These are phyloP conservation scores for Arthromyces matolae DNA, from an alignment of 768 basidiomycete genomes.

Conservation along the genomic window DNA sequence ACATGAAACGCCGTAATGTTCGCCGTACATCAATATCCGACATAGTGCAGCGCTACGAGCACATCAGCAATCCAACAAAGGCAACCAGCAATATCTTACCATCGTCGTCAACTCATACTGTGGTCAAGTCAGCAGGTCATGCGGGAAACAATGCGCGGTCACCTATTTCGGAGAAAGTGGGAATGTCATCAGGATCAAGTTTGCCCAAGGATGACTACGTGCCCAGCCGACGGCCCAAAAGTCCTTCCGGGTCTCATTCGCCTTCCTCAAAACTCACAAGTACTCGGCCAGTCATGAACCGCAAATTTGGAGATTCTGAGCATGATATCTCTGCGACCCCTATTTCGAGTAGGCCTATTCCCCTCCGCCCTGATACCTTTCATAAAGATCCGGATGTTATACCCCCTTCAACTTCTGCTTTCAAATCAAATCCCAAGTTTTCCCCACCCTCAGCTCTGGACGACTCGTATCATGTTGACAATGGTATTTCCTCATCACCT, in stretches of 20 bases:
- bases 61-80: constrained; percentile 44
- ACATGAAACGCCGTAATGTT: constrained; percentile 35
- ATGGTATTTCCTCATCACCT: constrained; percentile 55
- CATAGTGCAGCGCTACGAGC: constrained; percentile 82
- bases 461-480: constrained; percentile 19
- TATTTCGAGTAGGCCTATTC: constrained; percentile 7
- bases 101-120: constrained; percentile 24
- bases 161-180: constrained; percentile 11
- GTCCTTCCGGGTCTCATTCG: constrained; percentile 3
- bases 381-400: constrained; percentile 15
- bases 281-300: constrained; percentile 3
- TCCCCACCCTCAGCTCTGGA: constrained; percentile 18
- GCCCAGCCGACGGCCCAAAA: constrained; percentile 7
- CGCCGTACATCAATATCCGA: constrained; percentile 81
- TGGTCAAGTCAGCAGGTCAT: constrained; percentile 8
- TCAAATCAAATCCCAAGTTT: constrained; percentile 24
- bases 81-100: constrained; percentile 28
- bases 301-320: background rate
- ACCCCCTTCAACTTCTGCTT: constrained; percentile 26
- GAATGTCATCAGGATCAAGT: background rate
- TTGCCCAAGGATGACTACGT: constrained; percentile 6
- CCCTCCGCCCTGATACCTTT: constrained; percentile 10
- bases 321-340: constrained; percentile 2
- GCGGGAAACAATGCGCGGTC: constrained; percentile 12
- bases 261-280: constrained; percentile 3